These are phyloP conservation scores for Alternaria sp. DNA, from an alignment of 2,329 filamentous ascomycete genomes.

Conservation along the genomic window DNA sequence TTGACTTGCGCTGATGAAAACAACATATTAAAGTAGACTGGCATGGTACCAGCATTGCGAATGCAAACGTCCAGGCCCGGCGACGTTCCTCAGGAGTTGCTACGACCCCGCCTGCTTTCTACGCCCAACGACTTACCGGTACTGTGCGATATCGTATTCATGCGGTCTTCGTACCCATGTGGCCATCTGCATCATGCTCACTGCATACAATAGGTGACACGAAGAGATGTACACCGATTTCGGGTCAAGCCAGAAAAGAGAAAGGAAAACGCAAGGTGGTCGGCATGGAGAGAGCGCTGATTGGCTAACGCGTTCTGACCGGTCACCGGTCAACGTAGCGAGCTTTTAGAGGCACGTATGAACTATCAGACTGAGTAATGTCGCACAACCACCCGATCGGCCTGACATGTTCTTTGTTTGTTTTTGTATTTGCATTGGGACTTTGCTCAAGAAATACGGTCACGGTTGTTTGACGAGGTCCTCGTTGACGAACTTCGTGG, in stretches of 20 bases:
- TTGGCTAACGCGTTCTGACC: slow-evolving; percentile 22
- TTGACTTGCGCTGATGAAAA: neutral
- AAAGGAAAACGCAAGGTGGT: slow-evolving; percentile 16
- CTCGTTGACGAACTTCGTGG: too few species aligned
- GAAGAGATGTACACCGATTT: slow-evolving; percentile 16
- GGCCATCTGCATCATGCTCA: slow-evolving; percentile 7
- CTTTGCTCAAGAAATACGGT: neutral
- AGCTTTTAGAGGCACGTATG: neutral
- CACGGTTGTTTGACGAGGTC: neutral
- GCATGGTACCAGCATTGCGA: neutral
- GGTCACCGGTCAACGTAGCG: slow-evolving; percentile 13
- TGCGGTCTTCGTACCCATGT: slow-evolving; percentile 10
- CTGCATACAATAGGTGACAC: slow-evolving; percentile 14
- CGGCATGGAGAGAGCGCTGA: slow-evolving; percentile 11
- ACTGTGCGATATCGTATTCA: slow-evolving; percentile 15
- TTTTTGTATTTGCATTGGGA: neutral
- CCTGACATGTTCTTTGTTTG: neutral
- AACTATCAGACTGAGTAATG: slow-evolving; percentile 2
- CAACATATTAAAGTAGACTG: neutral
- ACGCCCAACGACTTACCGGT: neutral
- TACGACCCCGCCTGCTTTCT: slow-evolving; percentile 13
- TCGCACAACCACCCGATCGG: neutral
- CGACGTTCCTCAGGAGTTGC: neutral
- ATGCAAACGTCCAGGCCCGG: neutral
- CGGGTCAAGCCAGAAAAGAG: slow-evolving; percentile 15